Evolutionary conservation across 148 eudicot species (phyloP), one percentile per base, ranked within the genome.

Genomic region (Nepenthes mirabilis): DNA sequence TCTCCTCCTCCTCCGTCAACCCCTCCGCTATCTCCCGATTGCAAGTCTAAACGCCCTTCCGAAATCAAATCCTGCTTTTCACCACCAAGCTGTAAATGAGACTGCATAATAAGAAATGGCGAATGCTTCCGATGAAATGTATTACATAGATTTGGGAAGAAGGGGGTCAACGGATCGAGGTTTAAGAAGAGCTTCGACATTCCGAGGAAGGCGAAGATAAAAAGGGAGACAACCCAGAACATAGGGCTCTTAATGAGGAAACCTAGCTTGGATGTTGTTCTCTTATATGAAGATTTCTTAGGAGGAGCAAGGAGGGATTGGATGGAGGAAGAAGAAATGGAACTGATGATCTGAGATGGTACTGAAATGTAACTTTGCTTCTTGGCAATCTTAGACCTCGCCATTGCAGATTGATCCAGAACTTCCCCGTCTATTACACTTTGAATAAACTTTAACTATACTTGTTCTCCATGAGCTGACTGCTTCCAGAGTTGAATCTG

Each of bases 301-400:
- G 93, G 90, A 35, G 84, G 63, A 10, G 63, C 48, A 6, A 83
- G 76, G 2, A 88, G 75, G 54, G 82, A 79, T 57, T 88, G 84
- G 1, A 88, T 68, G 1, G 93, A 83, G 12, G 85, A 79, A 47
- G 83, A 79, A 1, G 94, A 86, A 9, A 86, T 63, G 33, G 87
- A 69, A 58, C 67, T 74, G 52, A 91, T 88, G 40, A 91, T 80
- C 56, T 80, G 82, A 55, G 98, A 83, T 0, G 93, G 90, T 0
- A 93, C 91, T 52, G 95, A 67, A 5, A 93, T 93, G 83, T 80
- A 86, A 40, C 45, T 0, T 40, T 40, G 45, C 45, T 40, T 40
- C 45, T 8, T 40, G 4, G 6, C 45, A 3, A 4, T 8, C 4
- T 40, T 40, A 40, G 45, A 40, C 45, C 45, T 40, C 45, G 6